Evolutionary conservation across 2,329 filamentous ascomycete species (phyloP).

Genomic region (Diplodia mutila): DNA sequence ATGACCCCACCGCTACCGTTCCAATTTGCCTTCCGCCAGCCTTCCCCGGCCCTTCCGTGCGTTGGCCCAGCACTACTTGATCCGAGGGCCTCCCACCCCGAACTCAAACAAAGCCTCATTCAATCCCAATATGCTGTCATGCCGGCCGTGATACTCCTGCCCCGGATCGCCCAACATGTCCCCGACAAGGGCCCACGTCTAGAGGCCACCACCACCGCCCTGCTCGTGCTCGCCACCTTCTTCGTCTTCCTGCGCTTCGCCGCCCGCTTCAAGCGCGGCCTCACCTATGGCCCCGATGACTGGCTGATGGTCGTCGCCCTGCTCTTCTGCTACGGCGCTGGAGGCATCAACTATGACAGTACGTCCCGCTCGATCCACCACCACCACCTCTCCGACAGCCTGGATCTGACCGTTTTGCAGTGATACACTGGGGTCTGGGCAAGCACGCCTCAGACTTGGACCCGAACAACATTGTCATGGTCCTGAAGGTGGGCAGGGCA

Average conservation of each 20-base stretch:
- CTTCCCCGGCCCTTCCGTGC: neutral
- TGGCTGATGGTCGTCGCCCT: constrained; percentile 35
- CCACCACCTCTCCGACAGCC: too few relatives aligned
- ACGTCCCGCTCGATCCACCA: neutral
- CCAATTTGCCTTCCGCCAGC: neutral
- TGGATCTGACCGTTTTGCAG: constrained; percentile 10
- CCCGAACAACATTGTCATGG: constrained; percentile 21
- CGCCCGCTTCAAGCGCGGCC: constrained; percentile 9
- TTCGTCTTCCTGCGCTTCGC: constrained; percentile 20
- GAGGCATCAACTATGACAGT: constrained; percentile 21
- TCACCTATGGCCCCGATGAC: constrained; percentile 38
- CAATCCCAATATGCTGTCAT: constrained; percentile 17
- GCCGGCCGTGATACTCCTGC: constrained; percentile 15
- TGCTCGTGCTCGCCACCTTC: constrained; percentile 22
- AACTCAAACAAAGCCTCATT: neutral
- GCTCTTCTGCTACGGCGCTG: constrained; percentile 19
- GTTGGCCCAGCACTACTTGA: constrained; percentile 2
- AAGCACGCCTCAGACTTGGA: constrained; percentile 27
- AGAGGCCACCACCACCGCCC: constrained; percentile 10
- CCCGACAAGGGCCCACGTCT: constrained; percentile 19
- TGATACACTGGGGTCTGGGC: constrained; percentile 31
- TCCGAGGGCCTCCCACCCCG: neutral
- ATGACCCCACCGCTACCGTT: neutral
- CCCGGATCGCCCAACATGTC: constrained; percentile 2
- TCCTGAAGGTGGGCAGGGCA: constrained; percentile 16